Conservation (phyloP, 169 alveolate species). For the Perkinsus marinus region DNA sequence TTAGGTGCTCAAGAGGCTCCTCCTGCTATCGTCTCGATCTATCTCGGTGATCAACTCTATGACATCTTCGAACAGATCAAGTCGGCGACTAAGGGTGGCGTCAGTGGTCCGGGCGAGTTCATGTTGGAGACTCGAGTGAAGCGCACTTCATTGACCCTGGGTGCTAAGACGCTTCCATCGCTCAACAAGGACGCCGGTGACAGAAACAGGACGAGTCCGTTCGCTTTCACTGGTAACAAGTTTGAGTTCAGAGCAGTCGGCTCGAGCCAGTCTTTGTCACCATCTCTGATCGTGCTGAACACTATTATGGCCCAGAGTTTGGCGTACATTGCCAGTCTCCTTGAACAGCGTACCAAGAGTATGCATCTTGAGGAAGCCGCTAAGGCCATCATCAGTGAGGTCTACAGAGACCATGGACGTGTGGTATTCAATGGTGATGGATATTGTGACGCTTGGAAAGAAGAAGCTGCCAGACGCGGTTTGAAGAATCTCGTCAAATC, state of each 20-base stretch:
- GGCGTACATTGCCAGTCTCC: background rate
- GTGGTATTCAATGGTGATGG: background rate
- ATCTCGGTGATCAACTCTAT: background rate
- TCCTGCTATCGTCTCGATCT: background rate
- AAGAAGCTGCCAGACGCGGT: background rate
- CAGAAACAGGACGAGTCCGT: background rate
- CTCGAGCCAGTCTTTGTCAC: background rate
- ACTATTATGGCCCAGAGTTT: background rate
- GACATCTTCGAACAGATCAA: background rate
- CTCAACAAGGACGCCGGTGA: background rate
- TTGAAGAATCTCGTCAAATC: background rate
- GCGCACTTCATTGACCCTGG: background rate
- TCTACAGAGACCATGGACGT: background rate
- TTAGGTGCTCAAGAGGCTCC: background rate
- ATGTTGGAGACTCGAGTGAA: background rate
- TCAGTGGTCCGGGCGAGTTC: background rate
- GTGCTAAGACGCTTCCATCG: background rate
- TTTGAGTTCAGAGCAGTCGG: background rate
- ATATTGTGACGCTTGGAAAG: background rate
- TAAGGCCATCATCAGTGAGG: background rate
- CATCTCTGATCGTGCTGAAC: background rate
- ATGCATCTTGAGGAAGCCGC: background rate
- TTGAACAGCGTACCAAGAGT: background rate
- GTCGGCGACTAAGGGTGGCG: background rate
- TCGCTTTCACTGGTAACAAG: background rate